These are phyloP conservation scores for Penicillium sp. DNA, from an alignment of 2,329 filamentous ascomycete genomes.

Conservation along the genomic window DNA sequence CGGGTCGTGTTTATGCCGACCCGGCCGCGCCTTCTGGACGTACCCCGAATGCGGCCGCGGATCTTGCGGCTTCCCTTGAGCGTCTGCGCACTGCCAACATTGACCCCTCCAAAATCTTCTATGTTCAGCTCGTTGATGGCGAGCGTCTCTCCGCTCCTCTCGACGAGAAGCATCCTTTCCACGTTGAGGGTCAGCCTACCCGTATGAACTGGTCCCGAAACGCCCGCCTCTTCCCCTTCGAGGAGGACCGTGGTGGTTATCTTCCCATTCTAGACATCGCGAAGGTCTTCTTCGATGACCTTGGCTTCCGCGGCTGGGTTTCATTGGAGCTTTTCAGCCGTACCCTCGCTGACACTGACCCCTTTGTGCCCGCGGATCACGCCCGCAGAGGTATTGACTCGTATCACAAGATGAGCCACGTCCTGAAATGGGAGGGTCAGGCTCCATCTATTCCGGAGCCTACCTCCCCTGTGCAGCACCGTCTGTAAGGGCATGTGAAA, in stretches of 20 bases:
- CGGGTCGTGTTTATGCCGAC: slow-evolving; percentile 70
- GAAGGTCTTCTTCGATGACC: slow-evolving; percentile 22
- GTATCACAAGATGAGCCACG: slow-evolving; percentile 21
- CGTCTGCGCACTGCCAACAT: slow-evolving; percentile 53
- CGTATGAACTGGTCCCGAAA: slow-evolving; percentile 78
- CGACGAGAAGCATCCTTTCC: slow-evolving; percentile 49
- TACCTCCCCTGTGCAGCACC: slow-evolving; percentile 20
- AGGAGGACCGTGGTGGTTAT: slow-evolving; percentile 61
- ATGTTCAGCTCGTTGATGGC: slow-evolving; percentile 72
- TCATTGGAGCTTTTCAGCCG: slow-evolving; percentile 26
- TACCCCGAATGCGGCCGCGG: slow-evolving; percentile 52
- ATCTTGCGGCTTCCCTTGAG: slow-evolving; percentile 54
- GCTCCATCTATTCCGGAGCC: slow-evolving; percentile 1
- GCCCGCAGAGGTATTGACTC: slow-evolving; percentile 26
- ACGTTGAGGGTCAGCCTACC: slow-evolving; percentile 56
- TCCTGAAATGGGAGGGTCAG: slow-evolving; percentile 19
- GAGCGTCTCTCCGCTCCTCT: slow-evolving; percentile 58
- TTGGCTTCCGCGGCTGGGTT: slow-evolving; percentile 26
- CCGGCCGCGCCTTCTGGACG: slow-evolving; percentile 55
- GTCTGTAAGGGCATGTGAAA: slow-evolving; percentile 9
- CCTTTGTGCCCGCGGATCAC: slow-evolving; percentile 23
- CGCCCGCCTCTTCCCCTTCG: slow-evolving; percentile 66
- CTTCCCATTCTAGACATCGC: slow-evolving; percentile 63
- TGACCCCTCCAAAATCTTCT: slow-evolving; percentile 66
- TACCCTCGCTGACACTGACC: slow-evolving; percentile 23